Evolutionary conservation across 2,329 filamentous ascomycete species (phyloP).

Genomic region (Fusarium sp.): DNA sequence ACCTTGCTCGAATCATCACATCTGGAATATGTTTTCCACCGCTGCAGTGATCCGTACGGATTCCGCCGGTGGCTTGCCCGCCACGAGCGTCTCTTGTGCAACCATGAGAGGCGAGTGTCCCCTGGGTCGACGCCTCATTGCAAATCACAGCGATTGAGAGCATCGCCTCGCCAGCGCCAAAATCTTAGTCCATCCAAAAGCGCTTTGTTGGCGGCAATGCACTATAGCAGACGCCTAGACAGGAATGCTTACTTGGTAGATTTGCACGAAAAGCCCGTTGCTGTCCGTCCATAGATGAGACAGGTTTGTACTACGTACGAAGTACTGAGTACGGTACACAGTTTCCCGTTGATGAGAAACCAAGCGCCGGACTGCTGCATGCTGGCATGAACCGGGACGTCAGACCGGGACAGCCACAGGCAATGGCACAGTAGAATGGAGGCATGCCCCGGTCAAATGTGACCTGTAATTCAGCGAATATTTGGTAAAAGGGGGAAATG

Average conservation of each 20-base stretch:
- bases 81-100: conserved; percentile 29
- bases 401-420: background rate
- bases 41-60: conserved; percentile 7
- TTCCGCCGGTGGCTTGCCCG: conserved; percentile 27
- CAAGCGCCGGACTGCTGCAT: conserved; percentile 15
- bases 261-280: background rate
- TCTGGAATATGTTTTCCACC: conserved; percentile 17
- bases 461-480: background rate
- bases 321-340: background rate
- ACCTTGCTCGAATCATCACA: conserved; percentile 7
- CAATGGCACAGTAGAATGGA: background rate
- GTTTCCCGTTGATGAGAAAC: conserved; percentile 9
- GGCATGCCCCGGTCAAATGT: background rate
- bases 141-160: conserved; percentile 20
- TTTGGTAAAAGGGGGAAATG: background rate
- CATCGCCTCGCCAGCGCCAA: conserved; percentile 19
- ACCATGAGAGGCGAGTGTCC: conserved; percentile 24
- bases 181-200: conserved; percentile 16
- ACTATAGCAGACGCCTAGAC: background rate
- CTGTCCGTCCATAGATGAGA: conserved; percentile 10
- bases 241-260: conserved; percentile 19
- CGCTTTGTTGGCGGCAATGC: background rate
- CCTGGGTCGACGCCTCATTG: conserved; percentile 28
- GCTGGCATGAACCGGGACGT: conserved; percentile 9
- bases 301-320: background rate